Conservation (phyloP, 306 rosid species). For the Cucumis hystrix region DNA sequence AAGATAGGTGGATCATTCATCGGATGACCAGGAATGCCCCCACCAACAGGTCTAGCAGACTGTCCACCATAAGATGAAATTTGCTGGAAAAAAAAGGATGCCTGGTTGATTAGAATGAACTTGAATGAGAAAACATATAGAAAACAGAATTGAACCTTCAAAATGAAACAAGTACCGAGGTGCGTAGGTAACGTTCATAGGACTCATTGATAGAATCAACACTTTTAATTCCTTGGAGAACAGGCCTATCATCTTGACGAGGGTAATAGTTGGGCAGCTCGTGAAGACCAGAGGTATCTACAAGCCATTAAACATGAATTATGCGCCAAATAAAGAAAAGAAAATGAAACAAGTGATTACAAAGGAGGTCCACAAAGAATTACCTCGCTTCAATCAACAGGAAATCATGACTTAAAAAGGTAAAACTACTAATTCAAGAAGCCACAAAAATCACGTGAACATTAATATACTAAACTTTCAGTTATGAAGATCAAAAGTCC, state of each 20-base stretch:
- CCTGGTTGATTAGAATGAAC: constrained; percentile 13
- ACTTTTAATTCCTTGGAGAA: constrained; percentile 61
- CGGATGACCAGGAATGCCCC: constrained; percentile 40
- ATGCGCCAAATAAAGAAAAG: constrained; percentile 12
- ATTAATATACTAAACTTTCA: neutral
- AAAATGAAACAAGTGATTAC: neutral
- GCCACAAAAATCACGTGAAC: neutral
- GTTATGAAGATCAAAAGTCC: neutral
- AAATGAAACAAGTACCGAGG: constrained; percentile 47
- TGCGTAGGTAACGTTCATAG: constrained; percentile 82
- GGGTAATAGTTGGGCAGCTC: constrained; percentile 60
- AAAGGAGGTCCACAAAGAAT: neutral
- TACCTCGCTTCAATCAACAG: neutral
- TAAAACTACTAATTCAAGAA: neutral
- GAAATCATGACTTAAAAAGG: neutral
- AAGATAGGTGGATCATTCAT: constrained; percentile 51
- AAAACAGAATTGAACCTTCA: constrained; percentile 10
- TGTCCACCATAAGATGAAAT: constrained; percentile 63
- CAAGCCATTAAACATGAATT: constrained; percentile 16
- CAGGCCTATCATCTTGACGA: constrained; percentile 68
- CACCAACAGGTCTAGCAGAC: constrained; percentile 54
- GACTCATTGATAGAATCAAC: constrained; percentile 92
- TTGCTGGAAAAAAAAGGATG: constrained; percentile 33
- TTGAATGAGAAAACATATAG: neutral
- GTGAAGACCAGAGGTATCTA: constrained; percentile 55